phyloP scores from a whole-genome alignment of 768 basidiomycete species.

The Leccinum imitatum region DNA sequence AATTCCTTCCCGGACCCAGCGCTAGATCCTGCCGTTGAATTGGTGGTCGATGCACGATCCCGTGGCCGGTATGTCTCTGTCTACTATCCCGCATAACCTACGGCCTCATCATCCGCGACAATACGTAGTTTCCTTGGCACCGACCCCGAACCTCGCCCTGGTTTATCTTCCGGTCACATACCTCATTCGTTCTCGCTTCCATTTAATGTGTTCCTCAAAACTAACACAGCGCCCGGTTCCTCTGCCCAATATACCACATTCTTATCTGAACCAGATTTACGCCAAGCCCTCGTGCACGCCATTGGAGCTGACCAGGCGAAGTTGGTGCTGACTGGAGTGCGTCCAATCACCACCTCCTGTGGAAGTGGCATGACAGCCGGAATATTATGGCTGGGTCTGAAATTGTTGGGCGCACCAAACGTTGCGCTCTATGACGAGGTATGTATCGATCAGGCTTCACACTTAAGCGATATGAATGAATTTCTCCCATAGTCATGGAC shows the following conservation, averaged over 20 bases:
- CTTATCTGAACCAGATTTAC: slow-evolving; percentile 56
- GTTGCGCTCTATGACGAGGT: slow-evolving; percentile 95
- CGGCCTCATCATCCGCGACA: slow-evolving; percentile 7
- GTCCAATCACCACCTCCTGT: slow-evolving; percentile 72
- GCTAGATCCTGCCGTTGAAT: slow-evolving; percentile 46
- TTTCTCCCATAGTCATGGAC: slow-evolving; percentile 81
- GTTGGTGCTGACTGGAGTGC: slow-evolving; percentile 59
- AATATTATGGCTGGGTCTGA: slow-evolving; percentile 90
- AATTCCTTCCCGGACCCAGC: slow-evolving; percentile 58
- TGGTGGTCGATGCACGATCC: slow-evolving; percentile 88
- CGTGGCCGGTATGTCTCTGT: slow-evolving; percentile 60
- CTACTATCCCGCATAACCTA: slow-evolving; percentile 1
- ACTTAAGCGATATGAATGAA: slow-evolving; percentile 18
- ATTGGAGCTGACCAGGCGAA: slow-evolving; percentile 58
- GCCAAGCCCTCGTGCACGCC: slow-evolving; percentile 55
- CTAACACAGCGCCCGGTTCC: slow-evolving; percentile 33
- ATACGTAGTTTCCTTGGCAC: slow-evolving; percentile 67
- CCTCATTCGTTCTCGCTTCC: slow-evolving; percentile 84
- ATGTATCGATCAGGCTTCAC: slow-evolving; percentile 24
- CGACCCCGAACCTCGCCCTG: slow-evolving; percentile 87
- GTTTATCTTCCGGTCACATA: slow-evolving; percentile 89
- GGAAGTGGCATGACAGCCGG: slow-evolving; percentile 99
- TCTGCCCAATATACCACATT: slow-evolving; percentile 57
- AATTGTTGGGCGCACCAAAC: slow-evolving; percentile 58
- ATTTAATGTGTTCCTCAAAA: slow-evolving; percentile 69